Base-by-base conservation (phyloP, 2,329 filamentous ascomycete genomes). In the Neonectria coccinea region DNA sequence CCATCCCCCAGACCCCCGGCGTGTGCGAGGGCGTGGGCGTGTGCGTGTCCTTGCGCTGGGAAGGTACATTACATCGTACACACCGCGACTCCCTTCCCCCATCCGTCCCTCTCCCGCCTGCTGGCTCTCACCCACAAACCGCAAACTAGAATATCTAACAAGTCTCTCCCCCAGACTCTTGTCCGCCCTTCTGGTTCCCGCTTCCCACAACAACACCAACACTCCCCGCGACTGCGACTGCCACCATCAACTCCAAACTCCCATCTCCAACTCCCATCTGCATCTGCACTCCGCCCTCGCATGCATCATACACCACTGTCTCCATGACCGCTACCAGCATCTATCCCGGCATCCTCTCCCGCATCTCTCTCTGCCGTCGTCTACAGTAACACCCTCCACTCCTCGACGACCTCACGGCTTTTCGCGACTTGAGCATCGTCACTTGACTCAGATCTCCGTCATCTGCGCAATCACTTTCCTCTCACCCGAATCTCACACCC, bases 41-140 rank as follows among this genome's bases (percentile, higher is more conserved):
- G 67, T 45, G 64, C 56, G 68, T 64, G 63, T 73, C 66, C 65
- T 66, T 60, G 57, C 65, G 36, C 65, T 62, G 51, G 36, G 59
- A 60, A 61, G 65, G 65, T 70, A 68, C 68, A 68, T 67, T 67
- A 70, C 68, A 72, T 64, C 68, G 66, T 64, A 65, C 62, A 67
- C 73, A 74, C 73, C 72, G 68, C 68, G 67, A 72, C 72, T 71
- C 73, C 67, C 73, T 70, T 73, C 69, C 67, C 71, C 69, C 70
- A 72, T 67, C 68, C 73, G 66, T 73, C 73, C 69, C 60, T 64
- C 50, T 67, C 69, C 67, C 60, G 66, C 56, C 67, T 59, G 55
- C 65, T 51, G 48, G 48, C 29, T 51, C 48, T 64, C 66, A 64
- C 65, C 63, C 70, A 67, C 69, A 67, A 71, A 69, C 68, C 56